These are phyloP conservation scores for Schizosaccharomyces japonicus DNA, from an alignment of 805 yeast species.

Conservation along the genomic window DNA sequence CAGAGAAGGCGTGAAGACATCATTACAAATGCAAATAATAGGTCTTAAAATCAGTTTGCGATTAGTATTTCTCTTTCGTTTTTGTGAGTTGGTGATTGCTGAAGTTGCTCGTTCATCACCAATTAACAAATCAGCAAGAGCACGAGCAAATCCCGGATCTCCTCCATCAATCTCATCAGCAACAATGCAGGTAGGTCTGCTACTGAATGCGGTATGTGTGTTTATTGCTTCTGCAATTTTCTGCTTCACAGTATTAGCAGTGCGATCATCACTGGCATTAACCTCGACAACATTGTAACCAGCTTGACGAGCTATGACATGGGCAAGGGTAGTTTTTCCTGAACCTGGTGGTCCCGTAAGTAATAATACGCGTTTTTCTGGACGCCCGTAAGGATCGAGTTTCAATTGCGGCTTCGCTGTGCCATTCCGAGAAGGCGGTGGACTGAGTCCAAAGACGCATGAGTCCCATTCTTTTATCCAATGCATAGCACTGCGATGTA, in stretches of 20 bases:
- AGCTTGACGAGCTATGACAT: slow-evolving; percentile 55
- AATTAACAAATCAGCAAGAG: slow-evolving; percentile 31
- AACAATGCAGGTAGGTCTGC: slow-evolving; percentile 56
- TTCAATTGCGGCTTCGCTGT: not conserved
- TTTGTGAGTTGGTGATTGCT: slow-evolving; percentile 12
- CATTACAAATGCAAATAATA: slow-evolving; percentile 79
- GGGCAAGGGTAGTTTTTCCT: slow-evolving; percentile 79
- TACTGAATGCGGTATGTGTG: slow-evolving; percentile 34
- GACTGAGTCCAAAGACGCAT: slow-evolving; percentile 20
- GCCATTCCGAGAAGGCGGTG: not conserved
- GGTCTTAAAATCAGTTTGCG: slow-evolving; percentile 43
- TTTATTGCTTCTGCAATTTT: slow-evolving; percentile 39
- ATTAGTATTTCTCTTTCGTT: slow-evolving; percentile 16
- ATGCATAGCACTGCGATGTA: slow-evolving; percentile 31
- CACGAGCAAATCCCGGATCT: slow-evolving; percentile 23
- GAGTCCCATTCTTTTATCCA: slow-evolving; percentile 52
- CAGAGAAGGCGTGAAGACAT: slow-evolving; percentile 49
- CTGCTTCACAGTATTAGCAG: slow-evolving; percentile 31
- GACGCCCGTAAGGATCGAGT: slow-evolving; percentile 18
- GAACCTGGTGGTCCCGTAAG: slow-evolving; percentile 85
- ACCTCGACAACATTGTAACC: slow-evolving; percentile 65
- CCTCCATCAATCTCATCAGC: slow-evolving; percentile 75
- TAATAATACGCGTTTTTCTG: slow-evolving; percentile 37
- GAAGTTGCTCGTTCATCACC: slow-evolving; percentile 32
- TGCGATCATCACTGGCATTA: slow-evolving; percentile 64